A percentile compares a stretch with the other conserved stretches of the same genome.
phyloP scores from a whole-genome alignment of 495 filamentous ascomycete genomes.

The Articulospora tetracladia region DNA sequence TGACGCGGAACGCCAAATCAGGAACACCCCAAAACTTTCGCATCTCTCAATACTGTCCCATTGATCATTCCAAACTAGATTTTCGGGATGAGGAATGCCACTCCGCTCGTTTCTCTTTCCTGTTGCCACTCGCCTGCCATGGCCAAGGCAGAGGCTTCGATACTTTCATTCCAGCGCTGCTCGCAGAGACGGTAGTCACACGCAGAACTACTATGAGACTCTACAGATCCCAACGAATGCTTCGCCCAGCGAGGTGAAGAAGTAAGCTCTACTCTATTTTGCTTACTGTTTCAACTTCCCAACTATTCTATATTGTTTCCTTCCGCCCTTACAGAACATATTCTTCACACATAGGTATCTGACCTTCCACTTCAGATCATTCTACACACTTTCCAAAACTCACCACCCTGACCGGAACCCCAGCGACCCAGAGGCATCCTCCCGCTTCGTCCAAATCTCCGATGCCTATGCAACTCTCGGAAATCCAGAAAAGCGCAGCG shows the following conservation, averaged over 20 bases:
- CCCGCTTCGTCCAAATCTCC: slow-evolving; percentile 79
- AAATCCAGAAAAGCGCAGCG: slow-evolving; percentile 62
- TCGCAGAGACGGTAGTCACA: slow-evolving; percentile 26
- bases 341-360: too few species aligned
- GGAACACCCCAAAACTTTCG: not conserved
- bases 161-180: slow-evolving; percentile 40
- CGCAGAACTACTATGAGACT: slow-evolving; percentile 71
- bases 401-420: slow-evolving; percentile 95
- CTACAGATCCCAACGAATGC: slow-evolving; percentile 70
- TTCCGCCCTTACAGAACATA: too few species aligned
- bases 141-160: slow-evolving; percentile 9
- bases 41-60: not conserved
- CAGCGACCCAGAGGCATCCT: slow-evolving; percentile 62
- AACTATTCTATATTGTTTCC: not conserved
- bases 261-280: slow-evolving; percentile 42
- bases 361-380: slow-evolving; percentile 59
- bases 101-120: slow-evolving; percentile 25
- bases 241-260: slow-evolving; percentile 76
- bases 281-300: not conserved
- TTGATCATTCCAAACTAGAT: not conserved
- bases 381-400: slow-evolving; percentile 85
- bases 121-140: slow-evolving; percentile 12
- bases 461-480: slow-evolving; percentile 82
- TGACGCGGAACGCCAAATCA: not conserved
- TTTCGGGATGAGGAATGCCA: slow-evolving; percentile 26